Conservation (phyloP, 306 rosid genomes). For the Malus sieversii region DNA sequence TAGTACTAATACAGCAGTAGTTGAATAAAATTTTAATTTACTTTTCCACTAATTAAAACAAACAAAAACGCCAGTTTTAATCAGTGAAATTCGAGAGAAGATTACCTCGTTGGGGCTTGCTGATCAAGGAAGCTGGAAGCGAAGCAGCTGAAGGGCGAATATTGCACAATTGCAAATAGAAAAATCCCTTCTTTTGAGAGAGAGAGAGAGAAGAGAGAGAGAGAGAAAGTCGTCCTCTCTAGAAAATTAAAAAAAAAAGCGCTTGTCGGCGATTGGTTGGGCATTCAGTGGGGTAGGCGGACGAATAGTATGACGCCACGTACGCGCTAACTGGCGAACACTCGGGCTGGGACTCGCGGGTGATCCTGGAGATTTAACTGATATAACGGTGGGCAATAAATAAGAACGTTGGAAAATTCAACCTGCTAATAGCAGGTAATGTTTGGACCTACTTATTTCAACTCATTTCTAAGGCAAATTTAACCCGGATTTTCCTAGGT, state of each 20-base stretch:
- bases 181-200: not conserved
- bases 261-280: not conserved
- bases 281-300: not conserved
- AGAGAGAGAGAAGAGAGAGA: not conserved
- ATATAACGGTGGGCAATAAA: not conserved
- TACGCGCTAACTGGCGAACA: not conserved
- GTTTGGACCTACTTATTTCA: too few relatives aligned
- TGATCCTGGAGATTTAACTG: not conserved
- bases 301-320: not conserved
- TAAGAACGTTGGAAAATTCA: too few relatives aligned
- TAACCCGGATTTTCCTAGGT: too few relatives aligned
- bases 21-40: not conserved
- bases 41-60: not conserved
- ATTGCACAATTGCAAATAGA: not conserved
- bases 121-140: not conserved
- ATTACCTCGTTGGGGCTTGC: not conserved
- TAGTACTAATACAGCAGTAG: not conserved
- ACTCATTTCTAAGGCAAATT: too few relatives aligned
- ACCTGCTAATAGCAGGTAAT: too few relatives aligned
- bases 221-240: not conserved
- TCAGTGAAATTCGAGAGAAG: not conserved
- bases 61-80: not conserved
- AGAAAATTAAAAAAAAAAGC: not conserved
- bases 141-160: not conserved
- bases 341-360: not conserved